A percentile compares a stretch with the other conserved stretches of the same genome.
Evolutionary conservation across 352 stramenopile species (phyloP).

Genomic region (Phytophthora sp.): DNA sequence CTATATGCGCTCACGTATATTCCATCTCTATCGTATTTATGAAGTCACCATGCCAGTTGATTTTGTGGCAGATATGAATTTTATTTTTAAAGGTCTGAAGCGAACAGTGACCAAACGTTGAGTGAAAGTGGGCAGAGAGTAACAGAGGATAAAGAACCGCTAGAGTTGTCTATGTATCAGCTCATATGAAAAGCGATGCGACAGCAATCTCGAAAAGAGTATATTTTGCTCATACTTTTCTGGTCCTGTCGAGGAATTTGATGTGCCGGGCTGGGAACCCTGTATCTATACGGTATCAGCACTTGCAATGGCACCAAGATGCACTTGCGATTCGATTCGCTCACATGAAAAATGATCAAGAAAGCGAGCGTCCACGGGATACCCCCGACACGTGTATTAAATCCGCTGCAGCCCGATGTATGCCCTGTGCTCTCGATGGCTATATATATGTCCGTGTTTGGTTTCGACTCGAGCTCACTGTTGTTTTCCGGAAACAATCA

Average conservation of each 20-base stretch:
- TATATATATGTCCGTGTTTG: too few relatives aligned
- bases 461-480: too few relatives aligned
- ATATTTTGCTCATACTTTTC: too few relatives aligned
- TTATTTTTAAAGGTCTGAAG: background rate
- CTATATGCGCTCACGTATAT: constrained; percentile 13
- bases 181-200: too few relatives aligned
- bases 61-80: background rate
- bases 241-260: constrained; percentile 20
- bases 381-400: constrained; percentile 34
- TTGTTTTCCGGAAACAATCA: background rate
- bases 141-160: background rate
- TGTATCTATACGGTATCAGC: constrained; percentile 7
- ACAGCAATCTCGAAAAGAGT: too few relatives aligned
- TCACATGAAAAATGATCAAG: constrained; percentile 49
- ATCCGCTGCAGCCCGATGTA: too few relatives aligned
- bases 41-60: background rate
- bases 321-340: too few relatives aligned
- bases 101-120: background rate
- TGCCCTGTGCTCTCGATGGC: too few relatives aligned
- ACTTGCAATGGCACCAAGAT: constrained; percentile 22
- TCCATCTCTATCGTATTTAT: background rate
- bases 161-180: too few relatives aligned
- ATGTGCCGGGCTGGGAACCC: constrained; percentile 23
- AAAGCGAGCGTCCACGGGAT: constrained; percentile 24
- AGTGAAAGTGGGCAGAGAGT: background rate